These are phyloP conservation scores for Astraeus odoratus DNA, from an alignment of 768 basidiomycete species.

Conservation along the genomic window DNA sequence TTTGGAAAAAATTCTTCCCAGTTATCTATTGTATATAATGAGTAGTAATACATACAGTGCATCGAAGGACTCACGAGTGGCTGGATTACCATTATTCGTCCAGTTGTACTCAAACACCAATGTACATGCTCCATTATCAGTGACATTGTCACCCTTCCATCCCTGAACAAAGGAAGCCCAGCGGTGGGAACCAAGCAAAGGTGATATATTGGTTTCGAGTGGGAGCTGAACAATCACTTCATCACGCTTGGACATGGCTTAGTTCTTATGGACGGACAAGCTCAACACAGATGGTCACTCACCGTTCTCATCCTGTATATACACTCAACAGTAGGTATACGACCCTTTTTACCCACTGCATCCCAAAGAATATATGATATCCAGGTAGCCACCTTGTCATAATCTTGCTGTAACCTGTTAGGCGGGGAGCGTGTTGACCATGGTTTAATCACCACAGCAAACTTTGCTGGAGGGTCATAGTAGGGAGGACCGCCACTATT, in stretches of 20 bases:
- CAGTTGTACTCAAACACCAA: conserved; percentile 25
- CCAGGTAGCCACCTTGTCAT: conserved; percentile 21
- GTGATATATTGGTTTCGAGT: conserved; percentile 17
- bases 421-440: conserved; percentile 14
- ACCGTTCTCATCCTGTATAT: conserved; percentile 25
- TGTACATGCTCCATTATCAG: conserved; percentile 13
- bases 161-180: conserved; percentile 13
- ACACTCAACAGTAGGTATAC: conserved; percentile 14
- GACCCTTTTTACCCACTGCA: conserved; percentile 3
- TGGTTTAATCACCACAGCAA: conserved; percentile 19
- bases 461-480: conserved; percentile 16
- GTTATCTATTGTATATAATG: conserved; percentile 13
- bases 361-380: conserved; percentile 16
- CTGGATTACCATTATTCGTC: conserved; percentile 24
- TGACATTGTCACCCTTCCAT: conserved; percentile 6
- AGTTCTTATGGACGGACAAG: neutral
- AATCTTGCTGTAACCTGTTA: conserved; percentile 10
- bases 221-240: conserved; percentile 25
- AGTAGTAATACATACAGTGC: neutral
- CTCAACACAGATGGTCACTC: conserved; percentile 14
- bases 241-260: conserved; percentile 14
- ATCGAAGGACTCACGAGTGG: conserved; percentile 18
- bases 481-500: conserved; percentile 24
- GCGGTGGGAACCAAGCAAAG: conserved; percentile 23
- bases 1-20: conserved; percentile 21